These are phyloP conservation scores for Botrytis aclada DNA, from an alignment of 2,329 filamentous ascomycete species.

Conservation along the genomic window DNA sequence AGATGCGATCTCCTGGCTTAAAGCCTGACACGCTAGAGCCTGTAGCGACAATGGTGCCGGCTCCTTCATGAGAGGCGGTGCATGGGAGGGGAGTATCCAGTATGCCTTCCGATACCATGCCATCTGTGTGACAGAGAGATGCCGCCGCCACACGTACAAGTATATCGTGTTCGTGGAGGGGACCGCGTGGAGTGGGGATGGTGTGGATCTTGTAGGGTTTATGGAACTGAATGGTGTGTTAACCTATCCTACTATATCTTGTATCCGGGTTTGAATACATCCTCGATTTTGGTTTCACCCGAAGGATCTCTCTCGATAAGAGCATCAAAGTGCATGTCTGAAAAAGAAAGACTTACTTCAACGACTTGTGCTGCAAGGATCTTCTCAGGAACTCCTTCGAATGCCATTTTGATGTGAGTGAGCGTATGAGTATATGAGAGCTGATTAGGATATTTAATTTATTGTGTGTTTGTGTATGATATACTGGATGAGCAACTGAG, in stretches of 20 bases:
- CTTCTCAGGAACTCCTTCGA: slow-evolving; percentile 40
- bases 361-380: slow-evolving; percentile 49
- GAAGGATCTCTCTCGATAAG: neutral
- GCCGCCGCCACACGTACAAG: slow-evolving; percentile 55
- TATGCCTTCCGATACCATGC: slow-evolving; percentile 51
- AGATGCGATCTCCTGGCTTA: slow-evolving; percentile 43
- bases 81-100: slow-evolving; percentile 49
- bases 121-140: slow-evolving; percentile 61
- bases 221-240: slow-evolving; percentile 42
- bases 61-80: slow-evolving; percentile 45
- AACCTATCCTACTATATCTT: neutral
- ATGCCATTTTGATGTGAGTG: slow-evolving; percentile 18
- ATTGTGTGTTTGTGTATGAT: neutral
- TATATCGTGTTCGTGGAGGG: slow-evolving; percentile 49
- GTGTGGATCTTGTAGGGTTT: slow-evolving; percentile 52
- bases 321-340: neutral
- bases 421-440: neutral
- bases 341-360: slow-evolving; percentile 37
- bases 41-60: slow-evolving; percentile 36
- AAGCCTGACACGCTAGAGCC: slow-evolving; percentile 36
- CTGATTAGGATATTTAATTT: neutral
- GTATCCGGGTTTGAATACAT: neutral
- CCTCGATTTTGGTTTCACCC: no score
- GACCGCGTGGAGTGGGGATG: slow-evolving; percentile 45
- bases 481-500: neutral